These are phyloP conservation scores for Psilocybe sp. DNA, from an alignment of 768 basidiomycete genomes.

Conservation along the genomic window DNA sequence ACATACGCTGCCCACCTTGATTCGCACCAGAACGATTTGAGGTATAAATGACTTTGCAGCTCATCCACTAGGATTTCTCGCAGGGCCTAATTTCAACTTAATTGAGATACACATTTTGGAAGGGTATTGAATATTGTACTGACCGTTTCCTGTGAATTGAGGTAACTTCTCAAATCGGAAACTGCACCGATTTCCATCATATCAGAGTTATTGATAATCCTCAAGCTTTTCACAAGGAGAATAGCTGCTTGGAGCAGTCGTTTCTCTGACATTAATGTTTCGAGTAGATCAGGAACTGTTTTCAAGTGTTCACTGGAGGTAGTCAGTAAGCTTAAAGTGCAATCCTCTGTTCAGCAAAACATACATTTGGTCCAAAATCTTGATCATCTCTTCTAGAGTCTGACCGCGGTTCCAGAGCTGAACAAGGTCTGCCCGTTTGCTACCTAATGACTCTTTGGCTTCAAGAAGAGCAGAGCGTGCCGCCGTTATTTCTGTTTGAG, in stretches of 20 bases:
- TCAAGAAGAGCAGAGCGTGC: conserved; percentile 73
- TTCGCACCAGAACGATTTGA: conserved; percentile 96
- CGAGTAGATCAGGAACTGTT: conserved; percentile 86
- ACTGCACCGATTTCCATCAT: conserved; percentile 96
- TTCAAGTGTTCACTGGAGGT: conserved; percentile 78
- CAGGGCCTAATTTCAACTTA: conserved; percentile 54
- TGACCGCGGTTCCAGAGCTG: conserved; percentile 89
- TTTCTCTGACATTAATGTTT: conserved; percentile 95
- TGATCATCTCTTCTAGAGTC: conserved; percentile 93
- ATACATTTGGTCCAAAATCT: conserved; percentile 88
- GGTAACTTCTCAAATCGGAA: conserved; percentile 81
- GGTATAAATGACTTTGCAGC: conserved; percentile 93
- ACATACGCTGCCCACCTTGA: conserved; percentile 85
- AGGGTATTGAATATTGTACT: conserved; percentile 12
- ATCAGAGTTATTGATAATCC: conserved; percentile 87
- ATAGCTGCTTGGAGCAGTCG: conserved; percentile 85
- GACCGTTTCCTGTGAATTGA: conserved; percentile 83
- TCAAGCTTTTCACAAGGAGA: conserved; percentile 82
- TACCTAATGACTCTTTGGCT: conserved; percentile 75
- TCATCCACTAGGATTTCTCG: conserved; percentile 94
- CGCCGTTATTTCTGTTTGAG: conserved; percentile 72
- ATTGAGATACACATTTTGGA: conserved; percentile 4
- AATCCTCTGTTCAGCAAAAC: not conserved
- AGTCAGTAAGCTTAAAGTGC: conserved; percentile 9
- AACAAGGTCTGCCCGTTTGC: conserved; percentile 83